Evolutionary conservation across 306 rosid genomes (phyloP), one percentile per base, ranked within the genome.

Genomic region (Glycyrrhiza uralensis): DNA sequence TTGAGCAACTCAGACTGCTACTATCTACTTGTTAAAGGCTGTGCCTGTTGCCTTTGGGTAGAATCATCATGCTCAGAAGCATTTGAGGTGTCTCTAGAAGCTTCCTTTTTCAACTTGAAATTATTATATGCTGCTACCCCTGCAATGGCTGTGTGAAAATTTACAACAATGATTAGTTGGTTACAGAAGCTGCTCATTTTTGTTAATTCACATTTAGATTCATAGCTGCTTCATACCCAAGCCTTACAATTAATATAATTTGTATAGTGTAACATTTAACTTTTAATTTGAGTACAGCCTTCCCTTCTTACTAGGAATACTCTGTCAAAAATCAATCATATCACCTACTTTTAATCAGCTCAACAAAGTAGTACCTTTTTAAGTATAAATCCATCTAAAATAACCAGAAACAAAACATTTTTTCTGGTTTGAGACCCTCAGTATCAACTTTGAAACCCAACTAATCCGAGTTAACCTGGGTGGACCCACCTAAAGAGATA

Each of bases 61-160:
- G 87, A 81, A 72, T 91, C 84, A 23, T 68, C 69, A 66, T 47
- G 81, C 76, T 77, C 84, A 6, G 84, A 38, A 60, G 70, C 86
- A 52, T 44, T 12, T 55, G 79, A n/a, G 30, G 79, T 69, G 54
- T 66, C 82, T 67, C 73, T 73, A 18, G 95, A 74, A 57, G 85
- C 84, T 86, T 94, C 99, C 66, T 82, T 89, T 78, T 81, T 94
- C 54, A 94, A 81, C 84, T 94, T 94, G 82, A 60, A 72, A 81
- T 94, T 94, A 65, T 94, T 94, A 77, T 94, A 94, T 76, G 99
- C 96, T 50, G 92, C 99, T 57, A 94, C 98, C 41, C 99, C 99
- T 15, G 88, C 91, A 80, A 94, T 94, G 74, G 99, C 99, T 91
- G 95, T 64, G 84, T 47, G 26, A 69, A 79, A 64, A 75, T 45